Percentiles rank a stretch among this genome's conserved stretches.
phyloP scores from a whole-genome alignment of 1,284 basidiomycete species.

The Irpex rosettiformis region DNA sequence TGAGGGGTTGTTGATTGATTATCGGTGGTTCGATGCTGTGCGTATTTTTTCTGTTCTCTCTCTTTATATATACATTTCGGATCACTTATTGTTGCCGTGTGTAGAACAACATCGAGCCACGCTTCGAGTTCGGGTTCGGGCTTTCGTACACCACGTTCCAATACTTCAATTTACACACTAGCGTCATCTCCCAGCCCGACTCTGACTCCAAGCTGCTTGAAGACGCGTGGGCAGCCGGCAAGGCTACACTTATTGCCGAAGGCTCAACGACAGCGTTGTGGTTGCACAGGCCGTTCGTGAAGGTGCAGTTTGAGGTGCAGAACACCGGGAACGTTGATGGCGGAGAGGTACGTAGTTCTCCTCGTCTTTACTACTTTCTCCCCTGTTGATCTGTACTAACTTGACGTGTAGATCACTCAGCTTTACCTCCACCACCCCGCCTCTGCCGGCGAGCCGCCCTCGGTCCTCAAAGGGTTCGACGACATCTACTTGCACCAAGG shows the following conservation, averaged over 20 bases:
- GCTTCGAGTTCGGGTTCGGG: conserved; percentile 81
- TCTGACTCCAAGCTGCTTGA: conserved; percentile 36
- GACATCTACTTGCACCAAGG: conserved; percentile 37
- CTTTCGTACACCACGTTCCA: conserved; percentile 81
- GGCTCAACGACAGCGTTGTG: conserved; percentile 57
- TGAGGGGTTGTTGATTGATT: conserved; percentile 74
- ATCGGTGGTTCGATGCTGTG: conserved; percentile 72
- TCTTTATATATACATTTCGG: background rate
- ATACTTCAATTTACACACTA: conserved; percentile 53
- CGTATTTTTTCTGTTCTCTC: conserved; percentile 23
- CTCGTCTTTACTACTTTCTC: background rate
- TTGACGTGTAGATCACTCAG: conserved; percentile 36
- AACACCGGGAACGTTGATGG: conserved; percentile 58
- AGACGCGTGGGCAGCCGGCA: conserved; percentile 51
- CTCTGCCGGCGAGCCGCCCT: conserved; percentile 38
- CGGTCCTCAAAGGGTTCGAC: conserved; percentile 42
- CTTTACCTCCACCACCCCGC: conserved; percentile 41
- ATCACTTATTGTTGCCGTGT: background rate
- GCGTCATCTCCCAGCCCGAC: conserved; percentile 31
- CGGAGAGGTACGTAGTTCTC: conserved; percentile 39
- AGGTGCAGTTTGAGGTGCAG: conserved; percentile 53
- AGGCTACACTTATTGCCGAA: conserved; percentile 41
- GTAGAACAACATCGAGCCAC: conserved; percentile 48
- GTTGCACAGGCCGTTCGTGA: conserved; percentile 61
- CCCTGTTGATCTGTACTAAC: background rate